Conservation (phyloP, 2,329 filamentous ascomycete genomes). For the Fusarium vanettenii region DNA sequence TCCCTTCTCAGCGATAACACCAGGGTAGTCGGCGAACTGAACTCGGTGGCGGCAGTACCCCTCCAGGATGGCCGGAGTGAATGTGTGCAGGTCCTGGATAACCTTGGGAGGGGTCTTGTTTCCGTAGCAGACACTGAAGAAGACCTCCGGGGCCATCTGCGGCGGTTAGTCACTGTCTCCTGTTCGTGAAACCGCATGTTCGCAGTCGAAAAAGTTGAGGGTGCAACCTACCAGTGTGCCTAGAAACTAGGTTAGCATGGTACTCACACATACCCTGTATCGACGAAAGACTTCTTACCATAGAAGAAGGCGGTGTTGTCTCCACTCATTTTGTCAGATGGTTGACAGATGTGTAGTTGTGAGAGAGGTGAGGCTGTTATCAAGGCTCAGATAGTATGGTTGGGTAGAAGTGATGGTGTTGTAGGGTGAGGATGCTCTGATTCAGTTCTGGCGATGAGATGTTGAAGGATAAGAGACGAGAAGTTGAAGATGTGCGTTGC, state of each 20-base stretch:
- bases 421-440: background rate
- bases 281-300: conserved; percentile 52
- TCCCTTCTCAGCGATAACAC: conserved; percentile 68
- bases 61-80: conserved; percentile 81
- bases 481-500: background rate
- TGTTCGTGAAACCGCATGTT: background rate
- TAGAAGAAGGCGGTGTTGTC: conserved; percentile 67
- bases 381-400: background rate
- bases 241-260: conserved; percentile 1
- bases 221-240: conserved; percentile 50
- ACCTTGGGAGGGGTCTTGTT: conserved; percentile 59
- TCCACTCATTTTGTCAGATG: conserved; percentile 51
- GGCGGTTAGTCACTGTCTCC: conserved; percentile 35
- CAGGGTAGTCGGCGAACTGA: conserved; percentile 80
- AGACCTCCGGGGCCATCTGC: conserved; percentile 85
- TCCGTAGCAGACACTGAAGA: conserved; percentile 86
- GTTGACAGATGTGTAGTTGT: background rate
- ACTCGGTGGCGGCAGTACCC: conserved; percentile 79
- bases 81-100: conserved; percentile 67
- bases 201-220: background rate
- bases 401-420: background rate
- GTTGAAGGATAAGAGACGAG: background rate
- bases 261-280: too few species aligned
- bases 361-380: background rate
- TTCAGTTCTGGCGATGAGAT: background rate